Evolutionary conservation across 306 rosid species (phyloP).

Genomic region (Corylus americana): DNA sequence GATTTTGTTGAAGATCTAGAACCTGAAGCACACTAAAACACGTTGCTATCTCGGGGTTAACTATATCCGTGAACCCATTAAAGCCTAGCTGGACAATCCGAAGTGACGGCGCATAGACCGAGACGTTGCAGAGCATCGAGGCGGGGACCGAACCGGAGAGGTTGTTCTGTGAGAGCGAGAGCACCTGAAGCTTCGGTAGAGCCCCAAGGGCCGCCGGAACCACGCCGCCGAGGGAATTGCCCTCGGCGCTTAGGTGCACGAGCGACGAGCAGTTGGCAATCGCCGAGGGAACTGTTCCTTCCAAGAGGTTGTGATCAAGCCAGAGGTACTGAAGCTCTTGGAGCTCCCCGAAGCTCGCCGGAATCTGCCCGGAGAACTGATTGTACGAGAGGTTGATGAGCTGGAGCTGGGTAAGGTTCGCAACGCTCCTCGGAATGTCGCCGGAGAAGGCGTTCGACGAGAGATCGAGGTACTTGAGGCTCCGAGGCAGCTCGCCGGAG

Average conservation of each 20-base stretch:
- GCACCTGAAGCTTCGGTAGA: constrained; percentile 74
- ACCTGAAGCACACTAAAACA: constrained; percentile 73
- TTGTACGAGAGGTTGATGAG: constrained; percentile 81
- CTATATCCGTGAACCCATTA: constrained; percentile 74
- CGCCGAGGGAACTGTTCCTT: constrained; percentile 88
- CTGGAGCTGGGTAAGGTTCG: constrained; percentile 61
- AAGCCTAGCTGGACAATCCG: constrained; percentile 75
- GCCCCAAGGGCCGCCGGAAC: constrained; percentile 82
- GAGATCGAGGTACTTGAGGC: constrained; percentile 65
- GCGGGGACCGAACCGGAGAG: constrained; percentile 78
- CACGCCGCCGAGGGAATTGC: constrained; percentile 72
- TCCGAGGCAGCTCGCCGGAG: constrained; percentile 50
- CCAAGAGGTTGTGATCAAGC: constrained; percentile 72
- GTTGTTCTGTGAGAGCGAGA: constrained; percentile 69
- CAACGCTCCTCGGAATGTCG: constrained; percentile 56
- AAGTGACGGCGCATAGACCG: constrained; percentile 66
- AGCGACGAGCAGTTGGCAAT: constrained; percentile 82
- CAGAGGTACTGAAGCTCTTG: constrained; percentile 78
- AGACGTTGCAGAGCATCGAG: constrained; percentile 73
- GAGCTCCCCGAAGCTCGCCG: constrained; percentile 75
- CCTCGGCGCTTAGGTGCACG: constrained; percentile 76
- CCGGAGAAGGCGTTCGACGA: constrained; percentile 82
- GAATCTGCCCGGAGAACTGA: constrained; percentile 67
- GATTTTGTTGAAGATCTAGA: constrained; percentile 69
- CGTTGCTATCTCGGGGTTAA: constrained; percentile 43